Evolutionary conservation across 192 early-diverging fungal species (phyloP), one percentile per base, ranked within the genome.

Genomic region (Cladochytrium replicatum): DNA sequence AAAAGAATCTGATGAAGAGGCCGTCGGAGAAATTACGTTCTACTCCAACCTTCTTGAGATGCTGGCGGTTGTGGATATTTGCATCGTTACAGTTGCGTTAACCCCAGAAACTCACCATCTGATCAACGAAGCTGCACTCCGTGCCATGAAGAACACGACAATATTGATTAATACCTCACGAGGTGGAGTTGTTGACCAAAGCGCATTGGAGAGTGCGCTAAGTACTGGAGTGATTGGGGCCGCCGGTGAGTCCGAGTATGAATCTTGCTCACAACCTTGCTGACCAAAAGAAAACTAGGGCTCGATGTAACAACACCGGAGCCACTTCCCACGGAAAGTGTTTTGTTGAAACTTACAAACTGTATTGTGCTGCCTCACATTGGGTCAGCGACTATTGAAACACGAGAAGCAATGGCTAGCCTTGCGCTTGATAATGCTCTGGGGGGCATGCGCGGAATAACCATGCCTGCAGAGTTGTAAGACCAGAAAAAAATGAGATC

Each of bases 241-340:
- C 21, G 85, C 80, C n/a, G n/a, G n/a, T n/a, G n/a, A n/a, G n/a
- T n/a, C n/a, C n/a, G n/a, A n/a, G n/a, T n/a, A n/a, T n/a, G n/a
- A n/a, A n/a, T n/a, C n/a, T n/a, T n/a, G n/a, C n/a, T n/a, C n/a
- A n/a, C n/a, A n/a, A n/a, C n/a, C n/a, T n/a, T n/a, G n/a, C n/a
- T n/a, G n/a, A n/a, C n/a, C n/a, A n/a, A n/a, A n/a, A n/a, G n/a
- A n/a, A n/a, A n/a, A n/a, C n/a, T n/a, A 2, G 91, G 85, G n/a
- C 55, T 91, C 43, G 89, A 94, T 61, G 88, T 91, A 6, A 90
- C 85, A 0, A 80, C 78, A 17, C 91, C 91, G 0, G 91, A 94
- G 61, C 91, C 89, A 4, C 50, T 94, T 32, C 69, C 75, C 5
- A 28, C 47, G 0, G 68, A 81, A 41, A 74, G 84, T 46, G 71